Base-by-base conservation (phyloP, 371 early-diverging fungal species). In the Fennellomyces sp. region DNA sequence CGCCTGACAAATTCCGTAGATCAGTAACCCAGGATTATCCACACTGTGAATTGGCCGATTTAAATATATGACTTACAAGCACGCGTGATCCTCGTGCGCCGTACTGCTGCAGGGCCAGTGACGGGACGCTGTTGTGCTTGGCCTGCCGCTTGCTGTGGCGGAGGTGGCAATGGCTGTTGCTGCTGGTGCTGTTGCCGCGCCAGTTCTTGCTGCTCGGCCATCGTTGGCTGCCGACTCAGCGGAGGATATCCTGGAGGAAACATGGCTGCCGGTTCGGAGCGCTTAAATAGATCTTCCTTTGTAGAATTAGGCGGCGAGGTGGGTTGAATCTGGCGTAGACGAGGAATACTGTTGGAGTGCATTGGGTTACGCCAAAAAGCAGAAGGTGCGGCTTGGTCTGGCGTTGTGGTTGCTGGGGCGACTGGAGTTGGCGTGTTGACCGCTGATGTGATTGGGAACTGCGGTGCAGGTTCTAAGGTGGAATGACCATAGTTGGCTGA, bases 1-100 rank as follows among this genome's bases (percentile, higher is more conserved):
- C 80, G 31, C 80, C 80, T 79, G 51, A 54, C 25, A 13, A 35
- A 39, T 5, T 19, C 0, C 15, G 25, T 5, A 5, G n/a, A 27
- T 26, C 35, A n/a, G 2, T 38, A 15, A 39, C 6, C n/a, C n/a
- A n/a, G n/a, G n/a, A n/a, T n/a, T n/a, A n/a, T n/a, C n/a, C n/a
- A n/a, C n/a, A n/a, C n/a, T n/a, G n/a, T n/a, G n/a, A n/a, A n/a
- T n/a, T n/a, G n/a, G n/a, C n/a, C n/a, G n/a, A n/a, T n/a, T 53
- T 28, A 31, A 13, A 30, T 8, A 15, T 36, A 29, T 26, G 10
- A 54, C 55, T 54, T 54, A 54, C 55, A 54, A 23, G 55, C 55
- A 38, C 55, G 55, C 27, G 55, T 54, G 19, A 54, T 54, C 28
- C 55, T 35, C 7, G 55, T 54, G 17, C 55, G 35, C 26, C 55